Evolutionary conservation across 78 protist genomes (phyloP).

Genomic region (Anaeramoeba flamelloides): DNA sequence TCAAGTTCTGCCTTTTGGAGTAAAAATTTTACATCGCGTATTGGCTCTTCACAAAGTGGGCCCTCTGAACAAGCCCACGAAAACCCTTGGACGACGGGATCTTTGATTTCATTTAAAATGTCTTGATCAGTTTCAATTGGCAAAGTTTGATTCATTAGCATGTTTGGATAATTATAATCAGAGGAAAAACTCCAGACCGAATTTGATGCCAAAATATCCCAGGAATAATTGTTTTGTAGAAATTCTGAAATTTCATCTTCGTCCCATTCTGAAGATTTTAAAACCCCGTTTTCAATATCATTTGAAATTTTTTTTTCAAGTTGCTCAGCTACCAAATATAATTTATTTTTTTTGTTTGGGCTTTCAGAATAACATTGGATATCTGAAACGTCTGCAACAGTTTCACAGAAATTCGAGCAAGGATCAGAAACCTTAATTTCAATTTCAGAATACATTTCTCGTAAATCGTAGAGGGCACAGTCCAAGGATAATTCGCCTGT

Average conservation of each 20-base stretch:
- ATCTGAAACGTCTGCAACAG: slow-evolving; percentile 76
- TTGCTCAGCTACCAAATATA: slow-evolving; percentile 87
- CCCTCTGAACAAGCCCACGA: slow-evolving; percentile 91
- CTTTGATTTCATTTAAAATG: neutral
- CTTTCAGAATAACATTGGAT: slow-evolving; percentile 77
- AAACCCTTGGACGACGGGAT: slow-evolving; percentile 66
- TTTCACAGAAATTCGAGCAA: slow-evolving; percentile 71
- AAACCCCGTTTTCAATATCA: slow-evolving; percentile 54
- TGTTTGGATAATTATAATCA: slow-evolving; percentile 61
- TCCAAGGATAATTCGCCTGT: slow-evolving; percentile 94
- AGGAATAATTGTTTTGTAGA: slow-evolving; percentile 59
- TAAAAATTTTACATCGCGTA: slow-evolving; percentile 32
- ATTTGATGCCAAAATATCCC: slow-evolving; percentile 87
- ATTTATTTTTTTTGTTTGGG: slow-evolving; percentile 68
- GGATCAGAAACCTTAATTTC: slow-evolving; percentile 93
- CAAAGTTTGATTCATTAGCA: neutral
- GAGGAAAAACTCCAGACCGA: slow-evolving; percentile 92
- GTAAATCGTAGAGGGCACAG: slow-evolving; percentile 79
- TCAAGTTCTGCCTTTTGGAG: slow-evolving; percentile 59
- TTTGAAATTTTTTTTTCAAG: slow-evolving; percentile 72
- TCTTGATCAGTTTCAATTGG: neutral
- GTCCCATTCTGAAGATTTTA: slow-evolving; percentile 17
- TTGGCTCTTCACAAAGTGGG: slow-evolving; percentile 60
- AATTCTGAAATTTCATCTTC: slow-evolving; percentile 23
- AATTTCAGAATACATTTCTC: slow-evolving; percentile 43